These are phyloP conservation scores for Penicillium oxalicum DNA, from an alignment of 2,329 filamentous ascomycete species.

Conservation along the genomic window DNA sequence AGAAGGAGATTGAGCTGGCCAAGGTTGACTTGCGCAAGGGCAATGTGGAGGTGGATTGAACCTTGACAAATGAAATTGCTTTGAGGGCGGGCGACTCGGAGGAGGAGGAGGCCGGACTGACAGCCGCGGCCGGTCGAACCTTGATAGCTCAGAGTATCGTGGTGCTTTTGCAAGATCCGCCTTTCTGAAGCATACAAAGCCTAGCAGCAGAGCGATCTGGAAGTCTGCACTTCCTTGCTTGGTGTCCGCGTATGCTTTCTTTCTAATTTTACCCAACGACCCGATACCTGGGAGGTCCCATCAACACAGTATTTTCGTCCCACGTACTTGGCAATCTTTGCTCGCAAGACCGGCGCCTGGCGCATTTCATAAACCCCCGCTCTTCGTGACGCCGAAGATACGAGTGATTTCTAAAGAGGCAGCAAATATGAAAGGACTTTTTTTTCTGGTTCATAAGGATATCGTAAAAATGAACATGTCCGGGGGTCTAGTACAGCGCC, in stretches of 20 bases:
- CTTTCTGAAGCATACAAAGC: background rate
- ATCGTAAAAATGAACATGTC: constrained; percentile 19
- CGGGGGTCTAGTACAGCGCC: constrained; percentile 7
- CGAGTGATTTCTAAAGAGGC: background rate
- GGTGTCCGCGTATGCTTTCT: constrained; percentile 1
- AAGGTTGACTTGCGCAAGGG: constrained; percentile 38
- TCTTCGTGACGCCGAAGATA: background rate
- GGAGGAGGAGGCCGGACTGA: no score
- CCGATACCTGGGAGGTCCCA: no score
- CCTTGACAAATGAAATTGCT: background rate
- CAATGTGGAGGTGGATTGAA: constrained; percentile 41
- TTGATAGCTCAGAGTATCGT: no score
- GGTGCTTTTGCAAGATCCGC: no score
- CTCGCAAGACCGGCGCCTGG: no score
- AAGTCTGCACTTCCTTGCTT: constrained; percentile 9
- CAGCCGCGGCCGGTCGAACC: no score
- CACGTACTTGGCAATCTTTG: background rate
- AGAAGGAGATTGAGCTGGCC: constrained; percentile 64
- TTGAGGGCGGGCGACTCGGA: background rate
- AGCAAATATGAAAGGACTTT: constrained; percentile 7
- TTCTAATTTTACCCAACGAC: constrained; percentile 13
- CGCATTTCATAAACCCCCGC: no score
- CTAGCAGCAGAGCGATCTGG: constrained; percentile 7
- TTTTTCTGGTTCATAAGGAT: constrained; percentile 22
- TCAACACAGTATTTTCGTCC: background rate